Evolutionary conservation across 2,329 filamentous ascomycete species (phyloP).

Genomic region (Zelopaecilomyces penicillatus): DNA sequence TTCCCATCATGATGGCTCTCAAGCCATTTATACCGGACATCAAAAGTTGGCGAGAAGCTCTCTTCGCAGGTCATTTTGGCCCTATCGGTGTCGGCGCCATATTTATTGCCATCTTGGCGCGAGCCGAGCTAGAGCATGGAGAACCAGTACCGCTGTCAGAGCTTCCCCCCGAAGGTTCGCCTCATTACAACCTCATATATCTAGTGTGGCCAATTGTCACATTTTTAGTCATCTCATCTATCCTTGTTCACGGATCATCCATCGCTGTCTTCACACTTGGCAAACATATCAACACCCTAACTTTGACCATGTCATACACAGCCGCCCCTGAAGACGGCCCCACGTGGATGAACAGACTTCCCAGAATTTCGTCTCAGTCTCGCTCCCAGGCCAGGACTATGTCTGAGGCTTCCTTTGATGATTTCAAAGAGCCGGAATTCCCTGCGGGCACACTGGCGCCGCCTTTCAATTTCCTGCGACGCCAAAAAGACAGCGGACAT

Average conservation of each 20-base stretch:
- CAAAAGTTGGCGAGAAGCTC: conserved; percentile 94
- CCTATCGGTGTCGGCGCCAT: conserved; percentile 96
- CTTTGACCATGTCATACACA: conserved; percentile 93
- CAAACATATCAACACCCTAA: conserved; percentile 95
- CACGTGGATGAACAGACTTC: conserved; percentile 90
- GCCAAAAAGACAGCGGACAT: conserved; percentile 61
- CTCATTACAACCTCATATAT: conserved; percentile 63
- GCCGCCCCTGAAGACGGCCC: conserved; percentile 80
- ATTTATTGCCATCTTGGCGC: conserved; percentile 85
- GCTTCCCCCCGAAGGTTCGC: conserved; percentile 45
- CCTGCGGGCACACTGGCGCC: conserved; percentile 66
- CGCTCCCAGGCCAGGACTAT: conserved; percentile 79
- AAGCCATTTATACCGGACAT: conserved; percentile 94
- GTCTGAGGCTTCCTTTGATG: conserved; percentile 67
- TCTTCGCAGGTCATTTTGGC: conserved; percentile 95
- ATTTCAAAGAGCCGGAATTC: conserved; percentile 50
- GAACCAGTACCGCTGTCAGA: conserved; percentile 63
- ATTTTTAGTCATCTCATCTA: conserved; percentile 90
- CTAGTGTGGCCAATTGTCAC: conserved; percentile 94
- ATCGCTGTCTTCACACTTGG: conserved; percentile 95
- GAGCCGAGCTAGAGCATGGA: conserved; percentile 79
- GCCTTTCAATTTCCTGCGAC: conserved; percentile 69
- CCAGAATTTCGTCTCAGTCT: conserved; percentile 56
- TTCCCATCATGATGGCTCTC: conserved; percentile 84
- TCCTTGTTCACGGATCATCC: conserved; percentile 94